Base-by-base conservation (phyloP, 176 grass and related monocot species). In the Musa schizocarpa region DNA sequence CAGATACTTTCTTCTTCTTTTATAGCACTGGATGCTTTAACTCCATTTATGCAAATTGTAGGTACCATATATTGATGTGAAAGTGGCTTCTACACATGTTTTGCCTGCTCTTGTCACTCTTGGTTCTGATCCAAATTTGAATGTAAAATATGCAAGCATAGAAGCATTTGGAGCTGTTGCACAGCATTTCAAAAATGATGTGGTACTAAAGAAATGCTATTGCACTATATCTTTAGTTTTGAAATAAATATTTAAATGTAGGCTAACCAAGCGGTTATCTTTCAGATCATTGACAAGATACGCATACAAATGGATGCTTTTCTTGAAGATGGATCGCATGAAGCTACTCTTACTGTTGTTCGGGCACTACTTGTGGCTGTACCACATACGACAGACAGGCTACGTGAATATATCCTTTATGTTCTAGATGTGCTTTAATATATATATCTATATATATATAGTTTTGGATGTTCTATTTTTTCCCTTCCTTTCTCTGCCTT, bases 81-180 rank as follows among this genome's bases (percentile, higher is more conserved):
- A 89, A 79, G 80, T 90, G 63, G 86, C 88, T 80, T 98, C 94
- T 12, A 93, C 88, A 71, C 88, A 91, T 89, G 82, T 91, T 81
- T 88, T 98, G 86, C 94, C 94, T 79, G 86, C 94, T 67, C 88
- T 98, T 81, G 75, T 98, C 76, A 98, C 94, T 65, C 88, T 98
- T 66, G 90, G 94, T 63, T 88, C 88, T 4, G 90, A 93, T 84
- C 87, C 90, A 82, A 90, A 87, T 77, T 82, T 85, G 73, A 89
- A 78, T 82, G 94, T 98, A 77, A 98, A 98, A 91, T 98, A 91
- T 91, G 90, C 94, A 65, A 98, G 90, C 78, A 91, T 98, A 78
- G 90, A 93, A 80, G 90, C 94, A 81, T 91, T 98, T 81, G 94
- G 94, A 83, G 80, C 80, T 83, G 94, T 98, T 81, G 94, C 90